Evolutionary conservation across 2,329 filamentous ascomycete genomes (phyloP).

Genomic region (Lachnellula occidentalis): DNA sequence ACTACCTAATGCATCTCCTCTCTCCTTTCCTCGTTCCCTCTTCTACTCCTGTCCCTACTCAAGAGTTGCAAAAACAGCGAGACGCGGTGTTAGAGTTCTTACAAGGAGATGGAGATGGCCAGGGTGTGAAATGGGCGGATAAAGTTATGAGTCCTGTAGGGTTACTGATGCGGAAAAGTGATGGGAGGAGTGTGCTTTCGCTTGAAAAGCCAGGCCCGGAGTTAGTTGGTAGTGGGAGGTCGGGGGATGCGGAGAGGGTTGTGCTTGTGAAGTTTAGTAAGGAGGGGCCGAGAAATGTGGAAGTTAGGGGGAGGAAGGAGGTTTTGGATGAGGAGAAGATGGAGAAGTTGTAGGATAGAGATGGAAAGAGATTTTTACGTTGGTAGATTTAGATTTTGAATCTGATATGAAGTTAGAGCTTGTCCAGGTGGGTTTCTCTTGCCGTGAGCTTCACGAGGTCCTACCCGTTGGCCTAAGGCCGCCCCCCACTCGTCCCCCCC

Average conservation of each 20-base stretch:
- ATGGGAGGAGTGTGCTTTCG: slow-evolving; percentile 47
- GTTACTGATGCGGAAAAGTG: slow-evolving; percentile 44
- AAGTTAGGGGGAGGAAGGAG: slow-evolving; percentile 46
- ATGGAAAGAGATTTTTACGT: neutral
- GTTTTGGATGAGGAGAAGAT: slow-evolving; percentile 42
- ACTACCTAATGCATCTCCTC: slow-evolving; percentile 62
- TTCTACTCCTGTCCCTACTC: slow-evolving; percentile 19
- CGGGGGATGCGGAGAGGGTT: slow-evolving; percentile 55
- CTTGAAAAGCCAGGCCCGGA: slow-evolving; percentile 55
- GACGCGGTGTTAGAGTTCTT: slow-evolving; percentile 51
- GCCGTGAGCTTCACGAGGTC: too few species aligned
- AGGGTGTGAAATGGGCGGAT: slow-evolving; percentile 44
- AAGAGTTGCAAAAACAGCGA: slow-evolving; percentile 43
- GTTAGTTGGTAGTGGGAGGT: slow-evolving; percentile 41
- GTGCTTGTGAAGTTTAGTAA: slow-evolving; percentile 50
- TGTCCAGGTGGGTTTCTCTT: too few species aligned
- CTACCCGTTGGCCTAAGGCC: too few species aligned
- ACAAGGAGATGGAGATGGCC: slow-evolving; percentile 35
- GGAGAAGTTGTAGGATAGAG: neutral
- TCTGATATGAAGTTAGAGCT: too few species aligned
- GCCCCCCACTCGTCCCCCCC: too few species aligned
- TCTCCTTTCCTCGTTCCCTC: slow-evolving; percentile 43
- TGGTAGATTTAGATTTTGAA: too few species aligned
- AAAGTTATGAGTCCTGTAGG: slow-evolving; percentile 55
- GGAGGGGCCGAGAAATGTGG: slow-evolving; percentile 46